Evolutionary conservation across 768 basidiomycete species (phyloP).

Genomic region (Baorangia bicolor): DNA sequence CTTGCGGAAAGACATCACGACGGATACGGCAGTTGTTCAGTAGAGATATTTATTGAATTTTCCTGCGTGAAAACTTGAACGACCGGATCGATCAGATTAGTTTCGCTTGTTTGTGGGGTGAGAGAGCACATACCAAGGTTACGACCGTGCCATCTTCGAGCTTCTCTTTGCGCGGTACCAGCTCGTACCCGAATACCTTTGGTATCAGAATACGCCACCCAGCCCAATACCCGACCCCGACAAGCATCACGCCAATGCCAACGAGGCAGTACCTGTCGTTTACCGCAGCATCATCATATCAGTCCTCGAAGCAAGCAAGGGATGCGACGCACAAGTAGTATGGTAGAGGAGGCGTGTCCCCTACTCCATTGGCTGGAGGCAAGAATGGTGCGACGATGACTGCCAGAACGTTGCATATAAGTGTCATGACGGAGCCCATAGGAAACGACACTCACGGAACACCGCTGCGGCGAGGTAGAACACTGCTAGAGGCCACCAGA

Average conservation of each 20-base stretch:
- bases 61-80: conserved; percentile 12
- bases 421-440: conserved; percentile 5
- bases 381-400: conserved; percentile 59
- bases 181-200: conserved; percentile 45
- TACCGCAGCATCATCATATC: neutral
- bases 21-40: neutral
- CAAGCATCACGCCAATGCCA: conserved; percentile 46
- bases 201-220: conserved; percentile 52
- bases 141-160: conserved; percentile 55
- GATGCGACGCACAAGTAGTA: conserved; percentile 45
- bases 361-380: conserved; percentile 50
- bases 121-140: conserved; percentile 41
- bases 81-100: neutral
- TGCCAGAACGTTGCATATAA: conserved; percentile 8
- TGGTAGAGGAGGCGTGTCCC: conserved; percentile 59
- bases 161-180: conserved; percentile 47
- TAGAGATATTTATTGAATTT: conserved; percentile 2
- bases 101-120: too few relatives aligned
- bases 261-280: conserved; percentile 49
- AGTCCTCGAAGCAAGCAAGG: neutral
- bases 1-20: neutral
- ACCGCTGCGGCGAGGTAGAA: conserved; percentile 53
- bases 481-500: conserved; percentile 54
- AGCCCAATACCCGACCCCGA: conserved; percentile 54
- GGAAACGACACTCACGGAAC: conserved; percentile 42